Evolutionary conservation across 306 rosid species (phyloP), one percentile per base, ranked within the genome.

Genomic region (Coriaria nepalensis): DNA sequence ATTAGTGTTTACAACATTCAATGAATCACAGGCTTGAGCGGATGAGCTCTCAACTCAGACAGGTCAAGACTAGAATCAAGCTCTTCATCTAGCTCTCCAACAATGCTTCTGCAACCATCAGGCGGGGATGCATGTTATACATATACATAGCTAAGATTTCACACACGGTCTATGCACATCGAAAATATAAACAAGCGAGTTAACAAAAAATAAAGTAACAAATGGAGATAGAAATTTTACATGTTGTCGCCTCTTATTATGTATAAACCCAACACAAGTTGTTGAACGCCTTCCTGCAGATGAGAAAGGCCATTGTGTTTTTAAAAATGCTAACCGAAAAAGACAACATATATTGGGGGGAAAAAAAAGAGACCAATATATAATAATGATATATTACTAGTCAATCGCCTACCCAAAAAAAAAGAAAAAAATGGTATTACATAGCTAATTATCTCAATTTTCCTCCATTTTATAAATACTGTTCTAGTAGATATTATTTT

Each of bases 221-320:
- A 57, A 45, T 37, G 1, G 34, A 45, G 35, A 35, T 46, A 11
- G 53, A 52, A 13, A 20, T 20, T 68, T 64, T 81, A 90, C 97
- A 90, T 84, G 77, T 90, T 90, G 73, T 90, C 97, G 39, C 95
- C 97, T 71, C 97, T 77, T 34, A 90, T 84, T 69, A 84, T 90
- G 68, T 90, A 84, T 62, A 90, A 52, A 9, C 97, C 97, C 53
- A 90, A 66, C 57, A 81, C 97, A 49, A 84, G 90, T 67, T 81
- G 90, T 56, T 84, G 95, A 43, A 90, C 97, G 32, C 97, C 97
- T 70, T 90, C 97, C 97, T 90, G 92, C 67, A 50, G 49, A 43
- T 44, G 64, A 54, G 60, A 64, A 57, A 47, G 37, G 12, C 37
- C 35, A 60, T 49, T 6, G 4, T 37, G 47, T 40, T 42, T 57